Evolutionary conservation across 106 monocot genomes (phyloP), one percentile per base, ranked within the genome.

Genomic region (Acorus gramineus): DNA sequence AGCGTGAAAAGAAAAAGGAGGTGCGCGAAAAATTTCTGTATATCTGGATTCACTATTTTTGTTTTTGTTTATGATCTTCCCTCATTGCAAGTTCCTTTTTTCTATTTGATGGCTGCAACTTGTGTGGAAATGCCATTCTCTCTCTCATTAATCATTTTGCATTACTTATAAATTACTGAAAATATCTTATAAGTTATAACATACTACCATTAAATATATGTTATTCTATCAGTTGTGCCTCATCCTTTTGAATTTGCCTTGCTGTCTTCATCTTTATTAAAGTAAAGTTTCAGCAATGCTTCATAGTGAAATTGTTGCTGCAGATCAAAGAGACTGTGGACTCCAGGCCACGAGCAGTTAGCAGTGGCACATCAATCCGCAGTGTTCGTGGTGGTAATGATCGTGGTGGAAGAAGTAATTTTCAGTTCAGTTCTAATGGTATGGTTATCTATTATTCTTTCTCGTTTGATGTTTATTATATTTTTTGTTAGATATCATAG

Each of bases 1-100:
- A 95, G 74, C 74, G 87, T 10, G 95, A 95, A 14, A 95, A 87
- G 90, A 95, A 95, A 82, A 95, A 90, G 66, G 95, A 95, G 84
- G 95, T 95, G 14, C 69, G 80, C 77, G 44, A 7, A 11, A 14
- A 11, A 12, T 43, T 42, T 14, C 5, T 50, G 4, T 55, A 28
- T 5, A 56, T 11, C 28, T 28, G 28, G 28, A 28, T 42, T 44
- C 53, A 52, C 13, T 28, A 66, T 44, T 66, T 2, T 4, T 42
- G 9, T 12, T 10, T 51, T 57, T 4, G 6, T 55, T 3, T 44
- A 11, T 4, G 4, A 3, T 0, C 10, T 55, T 7, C 42, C 28
- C 0, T 28, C 28, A 28, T 28, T 28, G 28, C 28, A 28, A 28
- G 28, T 28, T 28, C 28, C 1, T 28, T 28, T 28, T 28, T 28